Conservation (phyloP, 2,329 filamentous ascomycete species). For the Neopestalotiopsis clavispora region DNA sequence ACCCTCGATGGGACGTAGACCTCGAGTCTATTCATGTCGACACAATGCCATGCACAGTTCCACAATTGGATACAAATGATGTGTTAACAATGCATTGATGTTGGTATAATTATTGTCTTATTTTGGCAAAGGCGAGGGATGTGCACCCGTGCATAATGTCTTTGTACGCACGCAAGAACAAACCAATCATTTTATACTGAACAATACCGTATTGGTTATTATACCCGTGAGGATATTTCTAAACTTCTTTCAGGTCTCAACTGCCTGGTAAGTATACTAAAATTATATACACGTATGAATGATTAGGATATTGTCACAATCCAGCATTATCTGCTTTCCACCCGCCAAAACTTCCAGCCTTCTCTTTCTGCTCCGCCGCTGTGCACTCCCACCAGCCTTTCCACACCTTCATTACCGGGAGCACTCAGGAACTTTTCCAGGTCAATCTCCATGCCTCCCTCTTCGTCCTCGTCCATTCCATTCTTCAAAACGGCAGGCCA, state of each 20-base stretch:
- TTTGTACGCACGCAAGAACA: too few relatives aligned
- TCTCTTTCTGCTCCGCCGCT: conserved; percentile 71
- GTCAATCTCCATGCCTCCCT: conserved; percentile 91
- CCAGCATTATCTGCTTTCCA: conserved; percentile 50
- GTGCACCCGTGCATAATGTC: too few relatives aligned
- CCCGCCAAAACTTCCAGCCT: conserved; percentile 87
- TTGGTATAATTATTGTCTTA: neutral
- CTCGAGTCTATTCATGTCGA: too few relatives aligned
- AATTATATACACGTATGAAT: neutral
- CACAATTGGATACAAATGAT: neutral
- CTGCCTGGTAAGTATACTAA: neutral
- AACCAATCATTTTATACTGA: neutral
- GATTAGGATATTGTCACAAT: neutral
- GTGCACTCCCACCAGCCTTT: conserved; percentile 82
- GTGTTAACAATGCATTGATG: neutral
- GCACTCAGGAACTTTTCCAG: conserved; percentile 83
- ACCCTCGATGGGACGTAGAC: neutral
- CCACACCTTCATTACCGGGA: conserved; percentile 82
- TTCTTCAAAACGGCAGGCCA: conserved; percentile 93
- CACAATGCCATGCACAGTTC: neutral
- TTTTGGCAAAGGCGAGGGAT: too few relatives aligned
- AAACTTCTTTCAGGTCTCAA: neutral
- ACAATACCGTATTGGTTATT: neutral
- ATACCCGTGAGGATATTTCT: neutral
- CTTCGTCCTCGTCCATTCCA: conserved; percentile 74